Percentiles rank a stretch among this genome's conserved stretches.
These are phyloP conservation scores for Datura wrightii DNA, from an alignment of 257 asterid genomes.

Conservation along the genomic window DNA sequence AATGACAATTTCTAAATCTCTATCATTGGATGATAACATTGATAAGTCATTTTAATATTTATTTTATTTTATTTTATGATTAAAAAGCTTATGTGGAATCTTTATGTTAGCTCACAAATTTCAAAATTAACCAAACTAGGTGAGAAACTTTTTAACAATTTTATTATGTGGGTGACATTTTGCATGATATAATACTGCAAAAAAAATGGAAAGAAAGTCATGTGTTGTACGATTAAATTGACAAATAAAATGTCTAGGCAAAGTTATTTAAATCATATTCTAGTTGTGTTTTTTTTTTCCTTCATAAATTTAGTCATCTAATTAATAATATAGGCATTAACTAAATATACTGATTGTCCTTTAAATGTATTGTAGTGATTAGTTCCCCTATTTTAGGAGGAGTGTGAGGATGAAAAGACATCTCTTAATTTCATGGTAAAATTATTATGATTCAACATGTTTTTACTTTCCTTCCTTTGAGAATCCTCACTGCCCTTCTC, in stretches of 20 bases:
- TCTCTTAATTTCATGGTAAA: conserved; percentile 41
- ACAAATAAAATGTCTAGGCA: not conserved
- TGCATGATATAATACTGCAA: not conserved
- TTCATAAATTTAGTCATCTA: not conserved
- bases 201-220: not conserved
- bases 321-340: not conserved
- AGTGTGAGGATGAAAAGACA: conserved; percentile 50
- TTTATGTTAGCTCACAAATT: not conserved
- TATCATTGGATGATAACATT: not conserved
- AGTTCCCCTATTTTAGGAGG: conserved; percentile 37
- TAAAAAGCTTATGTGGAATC: not conserved
- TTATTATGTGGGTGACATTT: not conserved
- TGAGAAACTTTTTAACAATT: not conserved
- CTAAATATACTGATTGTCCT: not conserved
- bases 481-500: conserved; percentile 60
- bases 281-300: too few relatives aligned
- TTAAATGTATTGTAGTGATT: not conserved
- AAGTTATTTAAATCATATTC: not conserved
- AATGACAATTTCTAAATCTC: not conserved
- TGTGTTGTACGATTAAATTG: not conserved
- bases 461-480: conserved; percentile 38
- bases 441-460: conserved; percentile 46
- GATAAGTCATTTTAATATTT: not conserved
- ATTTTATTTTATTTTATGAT: not conserved
- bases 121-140: not conserved